Evolutionary conservation across 139 green algal genomes (phyloP).

Genomic region (Tetraselmis chui): DNA sequence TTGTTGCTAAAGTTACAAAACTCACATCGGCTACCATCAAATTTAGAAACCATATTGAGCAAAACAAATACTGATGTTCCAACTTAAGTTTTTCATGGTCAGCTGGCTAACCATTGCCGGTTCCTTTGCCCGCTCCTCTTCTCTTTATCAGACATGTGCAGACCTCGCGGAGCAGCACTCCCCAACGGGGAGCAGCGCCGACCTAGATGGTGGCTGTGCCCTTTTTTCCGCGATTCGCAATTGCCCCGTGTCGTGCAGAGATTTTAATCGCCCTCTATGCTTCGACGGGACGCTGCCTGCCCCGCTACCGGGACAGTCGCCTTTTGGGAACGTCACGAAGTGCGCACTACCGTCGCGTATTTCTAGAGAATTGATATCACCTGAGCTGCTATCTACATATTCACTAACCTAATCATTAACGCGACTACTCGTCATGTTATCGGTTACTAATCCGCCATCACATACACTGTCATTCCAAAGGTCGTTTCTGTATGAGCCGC

Average conservation of each 20-base stretch:
- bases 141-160: not conserved
- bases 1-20: too few relatives aligned
- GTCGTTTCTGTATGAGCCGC: not conserved
- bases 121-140: too few relatives aligned
- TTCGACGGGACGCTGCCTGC: not conserved
- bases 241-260: not conserved
- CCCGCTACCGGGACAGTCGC: not conserved
- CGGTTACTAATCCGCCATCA: not conserved
- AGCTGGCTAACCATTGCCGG: too few relatives aligned
- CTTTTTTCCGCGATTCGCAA: not conserved
- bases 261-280: not conserved
- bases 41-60: too few relatives aligned
- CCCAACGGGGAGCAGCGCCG: not conserved
- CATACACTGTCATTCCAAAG: not conserved
- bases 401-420: too few relatives aligned
- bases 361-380: not conserved
- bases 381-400: too few relatives aligned
- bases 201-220: too few relatives aligned
- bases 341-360: not conserved
- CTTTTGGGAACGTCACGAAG: not conserved
- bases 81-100: too few relatives aligned
- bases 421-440: too few relatives aligned
- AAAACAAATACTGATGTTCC: too few relatives aligned
- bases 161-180: not conserved
- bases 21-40: too few relatives aligned